These are phyloP conservation scores for Tylopilus cervinicoccineus DNA, from an alignment of 768 basidiomycete species.

Conservation along the genomic window DNA sequence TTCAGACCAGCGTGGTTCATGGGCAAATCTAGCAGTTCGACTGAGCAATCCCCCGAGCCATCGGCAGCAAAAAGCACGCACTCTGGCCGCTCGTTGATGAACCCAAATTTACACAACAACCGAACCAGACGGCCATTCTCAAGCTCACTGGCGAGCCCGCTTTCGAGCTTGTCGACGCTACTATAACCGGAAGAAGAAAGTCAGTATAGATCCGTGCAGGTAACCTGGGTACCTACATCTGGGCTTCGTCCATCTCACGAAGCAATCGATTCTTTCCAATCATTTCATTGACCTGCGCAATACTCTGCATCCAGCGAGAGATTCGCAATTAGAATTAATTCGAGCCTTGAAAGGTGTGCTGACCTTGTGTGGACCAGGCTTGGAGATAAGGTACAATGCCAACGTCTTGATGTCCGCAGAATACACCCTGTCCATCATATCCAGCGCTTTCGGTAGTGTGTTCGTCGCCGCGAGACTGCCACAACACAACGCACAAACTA, in stretches of 20 bases:
- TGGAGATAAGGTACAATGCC: conserved; percentile 71
- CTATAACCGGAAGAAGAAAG: conserved; percentile 38
- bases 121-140: conserved; percentile 93
- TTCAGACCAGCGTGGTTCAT: conserved; percentile 95
- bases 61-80: conserved; percentile 38
- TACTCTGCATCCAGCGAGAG: conserved; percentile 41
- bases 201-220: neutral
- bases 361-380: conserved; percentile 65
- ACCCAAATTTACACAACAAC: conserved; percentile 89
- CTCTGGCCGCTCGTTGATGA: conserved; percentile 99
- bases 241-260: conserved; percentile 82
- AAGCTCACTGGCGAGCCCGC: conserved; percentile 80
- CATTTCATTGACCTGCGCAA: conserved; percentile 79
- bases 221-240: conserved; percentile 49
- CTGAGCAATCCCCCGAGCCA: neutral
- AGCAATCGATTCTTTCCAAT: conserved; percentile 59
- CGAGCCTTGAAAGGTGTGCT: conserved; percentile 1
- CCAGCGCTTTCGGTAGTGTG: conserved; percentile 66
- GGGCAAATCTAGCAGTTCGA: conserved; percentile 72
- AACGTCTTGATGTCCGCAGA: conserved; percentile 80
- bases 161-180: conserved; percentile 76
- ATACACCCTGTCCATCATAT: conserved; percentile 68
- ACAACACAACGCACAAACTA: conserved; percentile 78
- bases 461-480: conserved; percentile 57
- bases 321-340: neutral